Evolutionary conservation across 2,329 filamentous ascomycete species (phyloP), one percentile per base, ranked within the genome.

Genomic region (Penicillium thymicola): DNA sequence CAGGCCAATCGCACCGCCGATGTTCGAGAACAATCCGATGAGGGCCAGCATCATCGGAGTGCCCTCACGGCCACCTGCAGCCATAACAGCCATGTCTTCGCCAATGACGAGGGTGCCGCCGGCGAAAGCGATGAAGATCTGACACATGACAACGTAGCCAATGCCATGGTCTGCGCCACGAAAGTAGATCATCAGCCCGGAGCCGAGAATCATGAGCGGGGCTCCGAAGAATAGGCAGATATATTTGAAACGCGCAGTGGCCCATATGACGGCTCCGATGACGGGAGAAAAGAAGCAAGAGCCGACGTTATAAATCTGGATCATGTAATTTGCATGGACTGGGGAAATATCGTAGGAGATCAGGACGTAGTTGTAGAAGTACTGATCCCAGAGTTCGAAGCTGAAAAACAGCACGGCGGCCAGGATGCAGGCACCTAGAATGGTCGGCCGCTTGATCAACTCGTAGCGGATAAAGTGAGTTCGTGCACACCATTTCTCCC

Each of bases 51-150:
- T 68, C 68, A 76, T 72, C 23, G 83, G 81, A 5, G 85, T 75
- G 41, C 83, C 77, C 50, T 81, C 76, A 49, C 84, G 82, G 55
- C 78, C 78, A 16, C 81, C 79, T 3, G 81, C 78, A 0, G 81
- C 76, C 70, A 86, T 81, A 40, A 86, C 79, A 5, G 83, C 82
- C 61, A 87, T 80, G 58, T 87, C 80, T 60, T 82, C 74, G 54
- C 78, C 76, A 58, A 84, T 78, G 28, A 84, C 78, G 11, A 84
- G 74, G 25, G 80, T 81, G 51, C 79, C 79, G 13, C 81, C 82
- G 13, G 76, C 77, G 57, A 82, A 75, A 18, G 82, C 81, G 52
- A 83, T 80, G 61, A 85, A 78, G 54, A 84, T 78, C 63, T 84
- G 81, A 57, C 79, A 81, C 77, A 83, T 79, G 55, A 84, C 70